Evolutionary conservation across 306 rosid genomes (phyloP).

Genomic region (Lotus japonicus): DNA sequence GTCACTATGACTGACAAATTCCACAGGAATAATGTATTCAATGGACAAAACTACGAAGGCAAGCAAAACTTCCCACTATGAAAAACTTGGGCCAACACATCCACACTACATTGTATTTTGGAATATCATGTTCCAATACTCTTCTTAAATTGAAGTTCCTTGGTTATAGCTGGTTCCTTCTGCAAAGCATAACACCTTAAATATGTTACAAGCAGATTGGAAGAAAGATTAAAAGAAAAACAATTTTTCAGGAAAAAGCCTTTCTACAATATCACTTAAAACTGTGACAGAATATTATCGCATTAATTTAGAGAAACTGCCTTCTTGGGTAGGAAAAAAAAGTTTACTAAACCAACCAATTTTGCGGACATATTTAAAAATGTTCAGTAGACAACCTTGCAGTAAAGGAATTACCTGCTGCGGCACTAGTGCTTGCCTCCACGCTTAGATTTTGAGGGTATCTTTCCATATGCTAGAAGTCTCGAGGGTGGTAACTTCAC

Average conservation of each 20-base stretch:
- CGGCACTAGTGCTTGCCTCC: slow-evolving; percentile 37
- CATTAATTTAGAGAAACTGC: not conserved
- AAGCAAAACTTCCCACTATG: slow-evolving; percentile 2
- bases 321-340: not conserved
- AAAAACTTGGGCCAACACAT: not conserved
- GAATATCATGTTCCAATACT: not conserved
- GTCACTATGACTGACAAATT: not conserved
- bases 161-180: slow-evolving; percentile 12
- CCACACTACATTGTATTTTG: too few species aligned
- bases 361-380: not conserved
- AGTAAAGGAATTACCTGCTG: slow-evolving; percentile 34
- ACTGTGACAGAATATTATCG: not conserved
- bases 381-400: too few species aligned
- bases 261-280: not conserved
- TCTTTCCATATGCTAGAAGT: slow-evolving; percentile 46
- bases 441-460: slow-evolving; percentile 41
- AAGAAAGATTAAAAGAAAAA: not conserved
- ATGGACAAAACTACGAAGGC: not conserved
- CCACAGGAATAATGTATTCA: not conserved
- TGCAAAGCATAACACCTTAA: slow-evolving; percentile 20
- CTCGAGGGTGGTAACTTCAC: slow-evolving; percentile 37
- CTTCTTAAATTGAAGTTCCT: not conserved
- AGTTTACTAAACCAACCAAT: not conserved
- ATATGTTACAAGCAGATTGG: not conserved
- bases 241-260: not conserved